Percentiles rank a stretch among this genome's conserved stretches.
These are phyloP conservation scores for Papilionanthe hybrid DNA, from an alignment of 116 monocot genomes.

Conservation along the genomic window DNA sequence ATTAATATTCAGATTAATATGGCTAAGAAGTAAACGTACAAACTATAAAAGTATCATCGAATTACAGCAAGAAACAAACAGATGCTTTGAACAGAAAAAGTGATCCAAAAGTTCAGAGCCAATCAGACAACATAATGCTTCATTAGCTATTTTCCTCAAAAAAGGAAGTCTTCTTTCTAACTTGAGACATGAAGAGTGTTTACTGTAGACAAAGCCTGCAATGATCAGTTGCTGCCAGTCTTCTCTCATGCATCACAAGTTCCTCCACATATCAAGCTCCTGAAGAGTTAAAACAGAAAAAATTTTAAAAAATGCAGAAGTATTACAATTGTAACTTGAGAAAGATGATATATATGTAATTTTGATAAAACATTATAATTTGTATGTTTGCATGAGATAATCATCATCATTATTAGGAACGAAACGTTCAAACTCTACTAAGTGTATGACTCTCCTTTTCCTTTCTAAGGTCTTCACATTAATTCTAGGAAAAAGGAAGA, in stretches of 20 bases:
- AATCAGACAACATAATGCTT: constrained; percentile 1
- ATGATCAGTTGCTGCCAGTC: neutral
- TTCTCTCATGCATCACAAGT: constrained; percentile 28
- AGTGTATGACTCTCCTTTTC: no score
- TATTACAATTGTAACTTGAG: no score
- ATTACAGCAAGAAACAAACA: neutral
- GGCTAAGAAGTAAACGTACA: neutral
- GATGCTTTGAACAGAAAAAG: neutral
- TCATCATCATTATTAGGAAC: no score
- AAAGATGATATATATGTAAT: no score
- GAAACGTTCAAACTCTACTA: no score
- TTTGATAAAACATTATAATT: no score
- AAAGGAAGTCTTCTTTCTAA: neutral
- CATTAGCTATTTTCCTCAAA: neutral
- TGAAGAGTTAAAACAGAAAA: constrained; percentile 7
- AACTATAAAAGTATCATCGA: neutral
- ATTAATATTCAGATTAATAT: neutral
- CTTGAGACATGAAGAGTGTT: no score
- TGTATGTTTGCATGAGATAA: no score
- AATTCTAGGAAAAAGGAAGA: no score
- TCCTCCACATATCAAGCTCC: constrained; percentile 43
- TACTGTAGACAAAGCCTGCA: neutral
- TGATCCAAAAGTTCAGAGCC: neutral
- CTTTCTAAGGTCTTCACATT: no score
- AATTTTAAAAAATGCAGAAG: neutral